These are phyloP conservation scores for Eimeria zaria DNA, from an alignment of 169 alveolate species.

Conservation along the genomic window DNA sequence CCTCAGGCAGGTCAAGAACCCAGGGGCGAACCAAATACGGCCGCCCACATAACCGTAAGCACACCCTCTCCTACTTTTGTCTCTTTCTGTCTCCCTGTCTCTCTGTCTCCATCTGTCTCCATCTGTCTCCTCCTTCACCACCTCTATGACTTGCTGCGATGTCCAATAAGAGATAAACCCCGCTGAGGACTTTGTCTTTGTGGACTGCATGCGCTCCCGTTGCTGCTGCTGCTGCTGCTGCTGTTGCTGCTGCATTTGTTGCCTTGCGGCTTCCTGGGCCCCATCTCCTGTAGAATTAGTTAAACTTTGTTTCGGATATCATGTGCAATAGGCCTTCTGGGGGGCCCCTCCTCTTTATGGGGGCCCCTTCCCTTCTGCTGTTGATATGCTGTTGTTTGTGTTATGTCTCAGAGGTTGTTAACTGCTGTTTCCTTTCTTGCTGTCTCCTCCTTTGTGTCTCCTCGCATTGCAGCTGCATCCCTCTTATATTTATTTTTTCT, in stretches of 20 bases:
- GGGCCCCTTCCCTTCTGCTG: too few relatives aligned
- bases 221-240: background rate
- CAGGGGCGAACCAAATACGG: slow-evolving; percentile 69
- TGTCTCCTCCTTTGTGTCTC: background rate
- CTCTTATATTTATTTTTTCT: too few relatives aligned
- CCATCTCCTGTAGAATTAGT: too few relatives aligned
- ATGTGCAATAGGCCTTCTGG: too few relatives aligned
- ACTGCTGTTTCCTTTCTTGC: background rate
- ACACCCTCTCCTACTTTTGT: background rate
- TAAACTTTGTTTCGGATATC: too few relatives aligned
- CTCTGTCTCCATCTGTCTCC: background rate
- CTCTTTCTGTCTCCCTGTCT: background rate
- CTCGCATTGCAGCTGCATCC: background rate
- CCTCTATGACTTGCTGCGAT: background rate
- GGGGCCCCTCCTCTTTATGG: too few relatives aligned
- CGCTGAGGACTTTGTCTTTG: background rate
- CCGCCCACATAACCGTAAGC: slow-evolving; percentile 64
- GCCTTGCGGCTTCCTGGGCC: too few relatives aligned
- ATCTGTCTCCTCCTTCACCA: background rate
- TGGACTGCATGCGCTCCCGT: background rate
- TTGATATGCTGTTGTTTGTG: too few relatives aligned
- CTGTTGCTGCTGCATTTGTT: background rate
- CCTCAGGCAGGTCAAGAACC: slow-evolving; percentile 50
- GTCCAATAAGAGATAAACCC: too few relatives aligned
- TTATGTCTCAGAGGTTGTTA: too few relatives aligned